Percentiles rank a stretch among this genome's conserved stretches.
Evolutionary conservation across 345 rosid species (phyloP).

Genomic region (Rhodomyrtus tomentosa): DNA sequence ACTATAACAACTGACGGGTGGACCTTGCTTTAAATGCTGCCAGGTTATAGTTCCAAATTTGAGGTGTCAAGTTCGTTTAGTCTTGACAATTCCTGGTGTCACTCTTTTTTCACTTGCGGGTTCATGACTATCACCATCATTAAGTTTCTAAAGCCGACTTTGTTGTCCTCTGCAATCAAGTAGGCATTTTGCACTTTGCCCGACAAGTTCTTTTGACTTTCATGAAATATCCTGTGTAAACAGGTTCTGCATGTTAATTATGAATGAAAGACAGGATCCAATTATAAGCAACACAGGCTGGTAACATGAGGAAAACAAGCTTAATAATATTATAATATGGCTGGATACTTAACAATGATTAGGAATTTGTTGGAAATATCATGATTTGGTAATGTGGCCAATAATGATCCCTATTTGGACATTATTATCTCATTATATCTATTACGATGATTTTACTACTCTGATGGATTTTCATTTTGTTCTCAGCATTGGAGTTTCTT

Average conservation of each 20-base stretch:
- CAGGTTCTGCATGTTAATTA: not conserved
- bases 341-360: not conserved
- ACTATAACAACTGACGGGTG: not conserved
- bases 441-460: not conserved
- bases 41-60: not conserved
- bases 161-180: not conserved
- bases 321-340: not conserved
- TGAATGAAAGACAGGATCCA: not conserved
- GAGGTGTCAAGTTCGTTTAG: not conserved
- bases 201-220: not conserved
- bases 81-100: not conserved
- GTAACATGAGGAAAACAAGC: not conserved
- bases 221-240: not conserved
- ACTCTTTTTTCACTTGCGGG: not conserved
- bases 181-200: not conserved
- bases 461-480: not conserved
- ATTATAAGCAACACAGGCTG: not conserved
- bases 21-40: not conserved
- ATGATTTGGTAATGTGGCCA: not conserved
- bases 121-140: not conserved
- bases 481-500: conserved; percentile 75
- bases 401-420: not conserved
- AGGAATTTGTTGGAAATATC: not conserved
- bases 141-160: not conserved
- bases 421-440: not conserved